phyloP scores from a whole-genome alignment of 352 stramenopile species.

The Globisporangium canariense region DNA sequence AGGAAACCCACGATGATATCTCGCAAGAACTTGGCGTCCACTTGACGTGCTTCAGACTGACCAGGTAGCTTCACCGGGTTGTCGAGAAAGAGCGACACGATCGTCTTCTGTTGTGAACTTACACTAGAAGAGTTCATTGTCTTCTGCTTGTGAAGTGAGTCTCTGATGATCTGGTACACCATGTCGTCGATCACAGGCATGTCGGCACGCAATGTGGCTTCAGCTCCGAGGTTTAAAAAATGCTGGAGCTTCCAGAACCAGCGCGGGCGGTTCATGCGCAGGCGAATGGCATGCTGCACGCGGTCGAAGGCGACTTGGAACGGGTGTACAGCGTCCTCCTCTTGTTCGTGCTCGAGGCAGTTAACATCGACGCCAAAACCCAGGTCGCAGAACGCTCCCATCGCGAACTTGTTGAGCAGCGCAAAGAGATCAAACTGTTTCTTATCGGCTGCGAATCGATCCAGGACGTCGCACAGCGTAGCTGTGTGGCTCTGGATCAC shows the following conservation, averaged over 20 bases:
- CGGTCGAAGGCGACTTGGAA: conserved; percentile 46
- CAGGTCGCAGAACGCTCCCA: conserved; percentile 24
- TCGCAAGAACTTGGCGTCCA: conserved; percentile 29
- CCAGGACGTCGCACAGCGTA: conserved; percentile 12
- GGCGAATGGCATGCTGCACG: conserved; percentile 22
- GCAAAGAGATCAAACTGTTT: conserved; percentile 3
- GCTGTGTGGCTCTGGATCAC: conserved; percentile 18
- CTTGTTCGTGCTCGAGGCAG: neutral
- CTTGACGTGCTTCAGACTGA: neutral
- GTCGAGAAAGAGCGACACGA: conserved; percentile 27
- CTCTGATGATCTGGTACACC: conserved; percentile 14
- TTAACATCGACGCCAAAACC: conserved; percentile 32
- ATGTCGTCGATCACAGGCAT: conserved; percentile 12
- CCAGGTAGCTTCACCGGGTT: neutral
- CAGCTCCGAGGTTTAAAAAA: conserved; percentile 30
- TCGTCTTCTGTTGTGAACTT: neutral
- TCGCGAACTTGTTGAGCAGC: conserved; percentile 18
- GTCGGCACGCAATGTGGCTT: conserved; percentile 7
- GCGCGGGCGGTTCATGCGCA: conserved; percentile 26
- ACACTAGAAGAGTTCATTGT: too few species aligned
- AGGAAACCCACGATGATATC: conserved; percentile 64
- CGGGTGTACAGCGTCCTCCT: conserved; percentile 10
- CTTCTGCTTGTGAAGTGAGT: conserved; percentile 11
- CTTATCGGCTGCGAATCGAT: neutral
- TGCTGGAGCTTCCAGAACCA: conserved; percentile 40